Conservation (phyloP, 2,329 filamentous ascomycete genomes). For the Plectosphaerella plurivora region DNA sequence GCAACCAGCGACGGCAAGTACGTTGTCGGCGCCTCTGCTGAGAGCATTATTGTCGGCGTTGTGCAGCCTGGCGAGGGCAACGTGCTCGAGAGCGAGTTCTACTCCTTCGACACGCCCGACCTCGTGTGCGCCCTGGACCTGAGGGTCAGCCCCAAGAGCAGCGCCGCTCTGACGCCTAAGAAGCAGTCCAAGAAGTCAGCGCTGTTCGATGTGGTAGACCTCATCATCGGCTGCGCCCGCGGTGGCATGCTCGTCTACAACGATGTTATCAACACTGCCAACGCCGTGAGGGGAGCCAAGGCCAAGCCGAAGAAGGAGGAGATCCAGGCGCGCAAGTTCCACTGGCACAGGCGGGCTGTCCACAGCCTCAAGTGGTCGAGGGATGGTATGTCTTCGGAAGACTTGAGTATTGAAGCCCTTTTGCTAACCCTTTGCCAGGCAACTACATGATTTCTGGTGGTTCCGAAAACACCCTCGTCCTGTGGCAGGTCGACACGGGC, state of each 20-base stretch:
- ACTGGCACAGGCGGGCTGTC: constrained; percentile 88
- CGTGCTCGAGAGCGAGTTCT: constrained; percentile 50
- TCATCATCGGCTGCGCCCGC: constrained; percentile 71
- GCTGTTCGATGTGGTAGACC: constrained; percentile 49
- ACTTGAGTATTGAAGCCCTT: neutral
- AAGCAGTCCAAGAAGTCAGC: constrained; percentile 20
- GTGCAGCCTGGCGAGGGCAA: constrained; percentile 22
- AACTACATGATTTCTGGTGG: constrained; percentile 95
- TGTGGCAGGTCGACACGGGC: constrained; percentile 91
- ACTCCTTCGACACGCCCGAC: constrained; percentile 55
- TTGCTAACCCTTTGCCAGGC: constrained; percentile 46
- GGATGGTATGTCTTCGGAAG: constrained; percentile 60
- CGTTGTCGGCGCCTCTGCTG: constrained; percentile 36
- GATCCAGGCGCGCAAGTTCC: constrained; percentile 61
- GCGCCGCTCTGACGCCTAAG: constrained; percentile 12
- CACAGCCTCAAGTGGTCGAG: constrained; percentile 84
- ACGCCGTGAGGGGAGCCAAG: constrained; percentile 29
- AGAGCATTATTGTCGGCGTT: constrained; percentile 58
- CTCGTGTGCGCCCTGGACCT: constrained; percentile 65
- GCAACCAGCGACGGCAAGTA: constrained; percentile 50
- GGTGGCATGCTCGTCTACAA: constrained; percentile 81
- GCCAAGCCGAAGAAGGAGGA: constrained; percentile 38
- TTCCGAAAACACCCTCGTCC: constrained; percentile 78
- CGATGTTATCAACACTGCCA: constrained; percentile 61
- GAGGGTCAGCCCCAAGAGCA: constrained; percentile 30